Evolutionary conservation across 441 rosid genomes (phyloP).

Genomic region (Erodium moschatum): DNA sequence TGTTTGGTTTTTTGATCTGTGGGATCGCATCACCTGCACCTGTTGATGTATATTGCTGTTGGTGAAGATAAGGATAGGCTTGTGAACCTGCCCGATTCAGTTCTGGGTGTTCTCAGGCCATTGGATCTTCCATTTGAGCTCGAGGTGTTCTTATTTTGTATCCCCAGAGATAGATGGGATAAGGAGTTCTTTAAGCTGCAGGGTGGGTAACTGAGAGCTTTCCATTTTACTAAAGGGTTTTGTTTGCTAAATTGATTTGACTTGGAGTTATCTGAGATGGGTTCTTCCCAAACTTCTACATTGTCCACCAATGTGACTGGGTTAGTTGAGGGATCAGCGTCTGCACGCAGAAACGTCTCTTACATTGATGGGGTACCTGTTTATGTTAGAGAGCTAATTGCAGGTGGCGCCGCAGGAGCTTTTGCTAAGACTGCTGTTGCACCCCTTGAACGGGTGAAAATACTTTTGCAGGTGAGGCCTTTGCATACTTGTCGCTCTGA

Average conservation of each 20-base stretch:
- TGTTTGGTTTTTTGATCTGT: constrained; percentile 22
- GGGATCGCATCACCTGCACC: constrained; percentile 24
- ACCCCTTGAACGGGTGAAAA: constrained; percentile 83
- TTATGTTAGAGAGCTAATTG: constrained; percentile 77
- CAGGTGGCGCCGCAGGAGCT: constrained; percentile 97
- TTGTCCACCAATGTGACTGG: constrained; percentile 51
- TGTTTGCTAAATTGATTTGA: constrained; percentile 13
- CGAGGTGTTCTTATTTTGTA: constrained; percentile 31
- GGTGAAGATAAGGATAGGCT: constrained; percentile 44
- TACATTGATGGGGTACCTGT: constrained; percentile 57
- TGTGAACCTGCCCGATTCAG: constrained; percentile 41
- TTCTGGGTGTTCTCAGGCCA: constrained; percentile 57
- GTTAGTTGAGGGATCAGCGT: constrained; percentile 44
- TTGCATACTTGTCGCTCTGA: background rate
- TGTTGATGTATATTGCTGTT: constrained; percentile 63
- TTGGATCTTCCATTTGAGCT: constrained; percentile 30
- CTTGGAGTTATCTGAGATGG: constrained; percentile 31
- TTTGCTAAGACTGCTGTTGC: constrained; percentile 88
- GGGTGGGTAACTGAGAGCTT: constrained; percentile 35
- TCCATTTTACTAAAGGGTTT: constrained; percentile 2
- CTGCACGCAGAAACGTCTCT: constrained; percentile 30
- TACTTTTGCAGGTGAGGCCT: constrained; percentile 68
- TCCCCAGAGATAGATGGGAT: constrained; percentile 84
- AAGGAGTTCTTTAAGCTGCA: constrained; percentile 49
- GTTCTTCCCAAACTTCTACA: constrained; percentile 62